Percentiles rank a stretch among this genome's conserved stretches.
Evolutionary conservation across 2,329 filamentous ascomycete species (phyloP).

Genomic region (Alternaria angustiovoidea): DNA sequence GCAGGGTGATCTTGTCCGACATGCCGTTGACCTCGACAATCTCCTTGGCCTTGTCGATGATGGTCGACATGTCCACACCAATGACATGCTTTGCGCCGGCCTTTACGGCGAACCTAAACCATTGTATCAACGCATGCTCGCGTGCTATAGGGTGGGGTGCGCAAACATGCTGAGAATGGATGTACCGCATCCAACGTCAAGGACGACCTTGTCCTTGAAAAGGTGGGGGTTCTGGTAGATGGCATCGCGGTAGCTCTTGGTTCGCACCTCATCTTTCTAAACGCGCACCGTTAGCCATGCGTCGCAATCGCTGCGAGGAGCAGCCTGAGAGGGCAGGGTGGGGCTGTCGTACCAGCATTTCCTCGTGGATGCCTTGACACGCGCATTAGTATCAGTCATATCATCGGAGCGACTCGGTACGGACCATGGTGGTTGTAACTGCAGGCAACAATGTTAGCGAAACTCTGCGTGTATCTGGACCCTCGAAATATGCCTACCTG

Average conservation of each 20-base stretch:
- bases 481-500: slow-evolving; percentile 67
- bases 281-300: slow-evolving; percentile 19
- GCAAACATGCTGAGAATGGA: slow-evolving; percentile 97
- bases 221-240: slow-evolving; percentile 97
- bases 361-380: slow-evolving; percentile 85
- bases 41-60: slow-evolving; percentile 97
- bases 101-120: slow-evolving; percentile 87
- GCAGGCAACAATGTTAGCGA: slow-evolving; percentile 50
- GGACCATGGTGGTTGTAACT: slow-evolving; percentile 99
- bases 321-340: slow-evolving; percentile 12
- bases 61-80: slow-evolving; percentile 99
- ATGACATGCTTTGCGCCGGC: slow-evolving; percentile 98
- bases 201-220: slow-evolving; percentile 90
- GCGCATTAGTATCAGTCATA: slow-evolving; percentile 51
- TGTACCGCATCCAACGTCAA: slow-evolving; percentile 97
- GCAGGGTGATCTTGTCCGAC: slow-evolving; percentile 92
- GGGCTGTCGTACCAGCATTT: slow-evolving; percentile 83
- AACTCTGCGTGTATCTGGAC: slow-evolving; percentile 25
- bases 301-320: not conserved
- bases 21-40: slow-evolving; percentile 93
- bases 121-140: slow-evolving; percentile 31
- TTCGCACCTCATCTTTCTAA: slow-evolving; percentile 98
- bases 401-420: slow-evolving; percentile 49
- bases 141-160: slow-evolving; percentile 21
- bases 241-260: slow-evolving; percentile 93